phyloP scores from a whole-genome alignment of 768 basidiomycete species.

The Leccinum truebloodii region DNA sequence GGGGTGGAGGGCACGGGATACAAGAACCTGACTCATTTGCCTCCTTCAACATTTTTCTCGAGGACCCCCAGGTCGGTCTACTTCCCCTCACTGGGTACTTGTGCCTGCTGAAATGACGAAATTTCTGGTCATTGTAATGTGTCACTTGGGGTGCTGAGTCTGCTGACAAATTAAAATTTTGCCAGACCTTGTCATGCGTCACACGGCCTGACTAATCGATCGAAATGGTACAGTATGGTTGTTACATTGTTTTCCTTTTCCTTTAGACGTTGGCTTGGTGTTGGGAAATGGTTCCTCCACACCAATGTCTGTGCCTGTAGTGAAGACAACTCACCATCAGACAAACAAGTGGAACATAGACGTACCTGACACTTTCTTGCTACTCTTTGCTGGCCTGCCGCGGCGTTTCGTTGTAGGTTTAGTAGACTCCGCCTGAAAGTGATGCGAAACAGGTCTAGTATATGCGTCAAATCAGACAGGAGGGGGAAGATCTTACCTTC shows the following conservation, averaged over 20 bases:
- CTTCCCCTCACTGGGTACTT: too few species aligned
- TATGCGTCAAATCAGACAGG: neutral
- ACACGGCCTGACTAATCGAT: too few species aligned
- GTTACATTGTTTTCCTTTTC: conserved; percentile 6
- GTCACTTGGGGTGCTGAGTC: too few species aligned
- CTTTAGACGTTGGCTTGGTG: conserved; percentile 10
- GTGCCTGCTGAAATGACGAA: too few species aligned
- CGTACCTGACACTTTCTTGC: conserved; percentile 15
- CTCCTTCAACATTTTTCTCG: too few species aligned
- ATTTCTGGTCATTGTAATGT: too few species aligned
- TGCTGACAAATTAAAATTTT: too few species aligned
- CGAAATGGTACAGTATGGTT: neutral
- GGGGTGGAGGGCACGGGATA: too few species aligned
- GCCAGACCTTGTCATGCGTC: too few species aligned
- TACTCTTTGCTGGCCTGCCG: conserved; percentile 13
- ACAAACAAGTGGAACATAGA: neutral
- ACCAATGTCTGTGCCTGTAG: conserved; percentile 1
- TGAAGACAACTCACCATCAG: neutral
- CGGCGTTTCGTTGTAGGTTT: conserved; percentile 20
- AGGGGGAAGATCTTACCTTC: conserved; percentile 5
- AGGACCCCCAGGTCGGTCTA: too few species aligned
- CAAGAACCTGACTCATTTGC: too few species aligned
- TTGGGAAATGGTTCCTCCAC: conserved; percentile 2
- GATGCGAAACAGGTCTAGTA: neutral
- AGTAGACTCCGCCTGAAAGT: neutral